A percentile compares a stretch with the other conserved stretches of the same genome.
Evolutionary conservation across 1,139 yeast genomes (phyloP).

Genomic region (Hemisphaericaspora xylofermentans): DNA sequence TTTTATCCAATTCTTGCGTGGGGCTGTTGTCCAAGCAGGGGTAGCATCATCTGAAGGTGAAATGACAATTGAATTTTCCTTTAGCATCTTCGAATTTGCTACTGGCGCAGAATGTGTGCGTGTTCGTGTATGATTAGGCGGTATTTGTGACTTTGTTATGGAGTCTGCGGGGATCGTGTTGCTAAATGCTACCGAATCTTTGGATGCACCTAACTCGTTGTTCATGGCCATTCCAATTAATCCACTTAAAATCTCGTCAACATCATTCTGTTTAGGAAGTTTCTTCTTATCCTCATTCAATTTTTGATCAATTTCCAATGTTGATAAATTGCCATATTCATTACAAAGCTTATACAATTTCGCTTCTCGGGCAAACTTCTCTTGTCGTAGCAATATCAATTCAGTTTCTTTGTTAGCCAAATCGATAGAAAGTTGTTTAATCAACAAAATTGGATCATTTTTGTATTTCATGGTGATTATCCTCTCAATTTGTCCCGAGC

Average conservation of each 20-base stretch:
- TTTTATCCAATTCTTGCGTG: slow-evolving; percentile 17
- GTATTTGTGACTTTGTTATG: neutral
- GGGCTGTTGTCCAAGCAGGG: neutral
- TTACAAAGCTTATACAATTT: slow-evolving; percentile 40
- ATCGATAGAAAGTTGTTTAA: slow-evolving; percentile 50
- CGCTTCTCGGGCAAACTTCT: slow-evolving; percentile 44
- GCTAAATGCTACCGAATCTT: neutral
- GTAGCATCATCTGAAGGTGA: neutral
- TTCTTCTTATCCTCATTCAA: slow-evolving; percentile 6
- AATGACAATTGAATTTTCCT: no score
- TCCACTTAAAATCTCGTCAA: slow-evolving; percentile 7
- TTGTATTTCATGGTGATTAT: slow-evolving; percentile 28
- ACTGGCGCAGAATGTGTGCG: neutral
- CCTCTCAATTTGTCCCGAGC: slow-evolving; percentile 35
- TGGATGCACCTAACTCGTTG: neutral
- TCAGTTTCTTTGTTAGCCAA: slow-evolving; percentile 51
- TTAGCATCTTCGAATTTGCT: neutral
- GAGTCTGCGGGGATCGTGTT: neutral
- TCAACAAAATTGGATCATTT: slow-evolving; percentile 41
- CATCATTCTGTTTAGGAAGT: neutral
- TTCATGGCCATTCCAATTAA: slow-evolving; percentile 7
- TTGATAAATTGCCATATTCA: slow-evolving; percentile 44
- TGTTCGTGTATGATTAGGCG: neutral
- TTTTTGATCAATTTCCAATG: slow-evolving; percentile 42
- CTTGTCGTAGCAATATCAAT: slow-evolving; percentile 38